A percentile compares a stretch with the other conserved stretches of the same genome.
Conservation (phyloP, 257 asterid genomes). For the Cruciata laevipes region DNA sequence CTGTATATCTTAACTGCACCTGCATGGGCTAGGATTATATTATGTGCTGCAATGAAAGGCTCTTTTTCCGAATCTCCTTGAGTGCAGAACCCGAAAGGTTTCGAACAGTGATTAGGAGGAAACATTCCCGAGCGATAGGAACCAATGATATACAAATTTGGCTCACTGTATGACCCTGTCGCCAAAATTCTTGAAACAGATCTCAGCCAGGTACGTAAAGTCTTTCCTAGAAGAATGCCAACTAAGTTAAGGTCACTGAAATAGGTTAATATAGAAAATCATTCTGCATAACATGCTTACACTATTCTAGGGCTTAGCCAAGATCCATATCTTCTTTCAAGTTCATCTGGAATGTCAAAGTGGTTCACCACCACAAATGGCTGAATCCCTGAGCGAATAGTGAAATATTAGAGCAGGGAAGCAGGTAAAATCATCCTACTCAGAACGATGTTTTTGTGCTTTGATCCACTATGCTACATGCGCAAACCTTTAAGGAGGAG, state of each 20-base stretch:
- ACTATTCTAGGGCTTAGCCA: conserved; percentile 17
- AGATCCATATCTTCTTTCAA: conserved; percentile 18
- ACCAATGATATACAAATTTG: conserved; percentile 4
- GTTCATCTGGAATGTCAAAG: conserved; percentile 22
- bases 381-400: conserved; percentile 14
- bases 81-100: conserved; percentile 21
- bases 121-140: conserved; percentile 6
- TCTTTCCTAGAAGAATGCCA: conserved; percentile 17
- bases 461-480: neutral
- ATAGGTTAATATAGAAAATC: neutral
- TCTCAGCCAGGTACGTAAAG: conserved; percentile 22
- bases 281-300: neutral
- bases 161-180: conserved; percentile 26
- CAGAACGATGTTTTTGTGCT: neutral
- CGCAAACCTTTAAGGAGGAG: conserved; percentile 41
- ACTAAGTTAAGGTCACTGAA: neutral
- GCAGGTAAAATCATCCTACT: no score
- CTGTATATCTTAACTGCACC: conserved; percentile 24
- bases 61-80: conserved; percentile 30
- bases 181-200: conserved; percentile 26
- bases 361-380: conserved; percentile 17
- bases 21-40: conserved; percentile 31
- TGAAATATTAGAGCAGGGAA: neutral
- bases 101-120: conserved; percentile 33
- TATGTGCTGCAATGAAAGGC: conserved; percentile 35